These are phyloP conservation scores for Poterioochromonas sp. DNA, from an alignment of 352 stramenopile genomes.

Conservation along the genomic window DNA sequence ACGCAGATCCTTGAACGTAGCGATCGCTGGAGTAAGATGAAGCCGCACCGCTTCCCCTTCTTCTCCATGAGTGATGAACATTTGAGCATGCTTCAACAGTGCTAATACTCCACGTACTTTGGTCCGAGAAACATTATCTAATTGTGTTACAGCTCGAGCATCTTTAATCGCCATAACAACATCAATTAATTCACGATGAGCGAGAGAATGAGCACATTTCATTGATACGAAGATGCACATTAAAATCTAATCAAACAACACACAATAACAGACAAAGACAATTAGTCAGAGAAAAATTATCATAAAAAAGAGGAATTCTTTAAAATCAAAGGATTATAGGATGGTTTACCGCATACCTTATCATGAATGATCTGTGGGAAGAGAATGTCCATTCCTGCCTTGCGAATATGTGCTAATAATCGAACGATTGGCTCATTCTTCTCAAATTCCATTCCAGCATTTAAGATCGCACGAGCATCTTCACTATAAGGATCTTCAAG, in stretches of 20 bases:
- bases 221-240: not conserved
- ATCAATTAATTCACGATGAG: slow-evolving; percentile 19
- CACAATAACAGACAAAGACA: not conserved
- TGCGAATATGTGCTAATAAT: not conserved
- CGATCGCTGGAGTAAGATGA: not conserved
- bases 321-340: too few species aligned
- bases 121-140: not conserved
- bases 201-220: not conserved
- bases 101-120: slow-evolving; percentile 23
- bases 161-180: slow-evolving; percentile 9
- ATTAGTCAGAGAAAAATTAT: not conserved
- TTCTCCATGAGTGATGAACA: not conserved
- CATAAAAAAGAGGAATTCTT: too few species aligned
- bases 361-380: slow-evolving; percentile 16
- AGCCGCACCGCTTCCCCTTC: not conserved
- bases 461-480: too few species aligned
- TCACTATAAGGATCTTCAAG: too few species aligned
- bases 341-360: slow-evolving; percentile 11
- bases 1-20: not conserved
- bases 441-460: slow-evolving; percentile 2
- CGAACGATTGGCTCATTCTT: slow-evolving; percentile 1
- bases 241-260: not conserved
- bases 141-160: not conserved
- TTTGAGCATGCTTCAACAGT: slow-evolving; percentile 20
- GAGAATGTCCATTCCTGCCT: slow-evolving; percentile 19